Base-by-base conservation (phyloP, 305 asterid species). In the Stenogyne calaminthoides region DNA sequence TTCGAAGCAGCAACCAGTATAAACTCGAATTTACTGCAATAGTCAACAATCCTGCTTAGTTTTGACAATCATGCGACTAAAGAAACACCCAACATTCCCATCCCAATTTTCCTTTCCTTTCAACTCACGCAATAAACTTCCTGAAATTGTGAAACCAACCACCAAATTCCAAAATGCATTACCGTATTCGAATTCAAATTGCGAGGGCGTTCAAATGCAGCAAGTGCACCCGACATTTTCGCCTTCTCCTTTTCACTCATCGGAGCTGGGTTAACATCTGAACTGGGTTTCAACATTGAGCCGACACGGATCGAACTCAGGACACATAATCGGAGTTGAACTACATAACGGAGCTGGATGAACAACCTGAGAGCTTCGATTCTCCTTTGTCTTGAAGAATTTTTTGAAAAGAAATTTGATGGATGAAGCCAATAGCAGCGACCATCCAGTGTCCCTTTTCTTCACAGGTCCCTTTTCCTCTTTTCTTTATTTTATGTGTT, bases 181-280 rank as follows among this genome's bases (percentile, higher is more conserved):
- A 95, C 99, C 96, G 96, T 78, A 76, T 92, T 90, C n/a, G 98
- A 84, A 76, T 88, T 81, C 56, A 90, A 94, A 66, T 83, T 79
- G 34, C 98, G 96, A 60, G 99, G 96, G 64, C 97, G 94, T 76
- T 90, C 96, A 83, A 92, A 85, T 80, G 98, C 89, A 69, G 98
- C 87, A 27, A 94, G 81, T 63, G 98, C 78, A 54, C 93, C 96
- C 76, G 97, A 86, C 98, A 94, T 92, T 86, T 54, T 80, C 76
- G 68, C 69, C 64, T 36, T 16, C 29, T 52, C 70, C 39, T 20
- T 16, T 12, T 6, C 76, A 73, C 61, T 69, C 42, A 44, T 56
- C 80, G 55, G 64, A 61, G 73, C 51, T 36, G 85, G 69, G 81
- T 69, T 69, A 70, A 74, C 83, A 82, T 76, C 83, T 69, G 77